A percentile compares a stretch with the other conserved stretches of the same genome.
These are phyloP conservation scores for Artemisia argyi DNA, from an alignment of 129 eudicot genomes.

Conservation along the genomic window DNA sequence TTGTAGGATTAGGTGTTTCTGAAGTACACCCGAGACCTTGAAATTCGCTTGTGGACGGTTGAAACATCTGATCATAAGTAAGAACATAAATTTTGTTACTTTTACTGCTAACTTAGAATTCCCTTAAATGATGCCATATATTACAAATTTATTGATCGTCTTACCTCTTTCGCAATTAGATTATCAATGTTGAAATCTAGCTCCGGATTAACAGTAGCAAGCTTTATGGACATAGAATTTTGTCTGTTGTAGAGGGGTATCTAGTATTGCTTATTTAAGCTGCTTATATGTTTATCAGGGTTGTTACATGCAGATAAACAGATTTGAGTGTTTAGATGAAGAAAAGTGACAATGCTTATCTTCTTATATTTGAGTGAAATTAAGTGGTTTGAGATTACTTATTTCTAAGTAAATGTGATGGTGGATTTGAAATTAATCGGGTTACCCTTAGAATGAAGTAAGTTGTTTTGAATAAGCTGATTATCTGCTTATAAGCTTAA, in stretches of 20 bases:
- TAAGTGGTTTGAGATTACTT: no score
- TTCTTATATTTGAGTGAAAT: no score
- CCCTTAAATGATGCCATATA: no score
- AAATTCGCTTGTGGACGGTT: slow-evolving; percentile 43
- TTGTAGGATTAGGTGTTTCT: slow-evolving; percentile 37
- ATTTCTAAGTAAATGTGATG: no score
- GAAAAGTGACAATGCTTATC: no score
- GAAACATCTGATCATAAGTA: slow-evolving; percentile 43
- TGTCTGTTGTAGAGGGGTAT: neutral
- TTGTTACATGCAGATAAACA: no score
- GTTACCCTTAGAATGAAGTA: no score
- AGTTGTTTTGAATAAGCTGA: no score
- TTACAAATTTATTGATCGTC: neutral
- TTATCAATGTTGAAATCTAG: slow-evolving; percentile 71
- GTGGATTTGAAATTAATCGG: no score
- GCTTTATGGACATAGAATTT: slow-evolving; percentile 57
- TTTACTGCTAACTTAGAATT: neutral
- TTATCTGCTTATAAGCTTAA: no score
- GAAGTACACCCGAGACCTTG: slow-evolving; percentile 52
- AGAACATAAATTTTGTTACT: neutral
- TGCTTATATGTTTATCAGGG: no score
- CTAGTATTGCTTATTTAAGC: neutral
- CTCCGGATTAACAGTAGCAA: slow-evolving; percentile 76
- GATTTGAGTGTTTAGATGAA: slow-evolving; percentile 6
- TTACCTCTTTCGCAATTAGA: slow-evolving; percentile 68